Evolutionary conservation across 768 basidiomycete species (phyloP).

Genomic region (Kwoniella heveanensis): DNA sequence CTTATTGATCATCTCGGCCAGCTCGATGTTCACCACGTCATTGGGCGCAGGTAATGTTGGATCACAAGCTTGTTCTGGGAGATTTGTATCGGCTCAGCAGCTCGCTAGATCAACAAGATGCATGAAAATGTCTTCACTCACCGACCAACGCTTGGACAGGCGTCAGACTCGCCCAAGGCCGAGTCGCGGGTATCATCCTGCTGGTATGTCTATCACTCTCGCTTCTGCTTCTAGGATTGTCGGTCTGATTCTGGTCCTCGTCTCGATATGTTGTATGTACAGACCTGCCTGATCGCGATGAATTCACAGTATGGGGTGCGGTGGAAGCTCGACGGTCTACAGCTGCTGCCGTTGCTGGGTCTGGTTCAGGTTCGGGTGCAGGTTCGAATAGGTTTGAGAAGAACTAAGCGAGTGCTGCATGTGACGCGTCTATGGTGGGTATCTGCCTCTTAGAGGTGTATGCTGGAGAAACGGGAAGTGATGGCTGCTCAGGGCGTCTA

Average conservation of each 20-base stretch:
- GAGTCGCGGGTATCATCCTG: slow-evolving; percentile 17
- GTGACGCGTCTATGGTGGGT: slow-evolving; percentile 2
- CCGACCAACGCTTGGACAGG: slow-evolving; percentile 54
- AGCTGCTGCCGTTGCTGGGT: not conserved
- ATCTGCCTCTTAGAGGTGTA: not conserved
- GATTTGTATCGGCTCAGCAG: not conserved
- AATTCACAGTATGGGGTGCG: not conserved
- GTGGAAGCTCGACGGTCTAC: not conserved
- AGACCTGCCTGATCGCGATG: too few relatives aligned
- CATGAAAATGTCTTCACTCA: slow-evolving; percentile 37
- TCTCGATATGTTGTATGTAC: too few relatives aligned
- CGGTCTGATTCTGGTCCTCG: not conserved
- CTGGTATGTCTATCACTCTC: not conserved
- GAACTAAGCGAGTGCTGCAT: slow-evolving; percentile 1
- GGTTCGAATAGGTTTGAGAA: slow-evolving; percentile 1
- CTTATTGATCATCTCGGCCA: slow-evolving; percentile 86
- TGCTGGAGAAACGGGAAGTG: too few relatives aligned
- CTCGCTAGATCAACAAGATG: not conserved
- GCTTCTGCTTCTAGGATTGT: not conserved
- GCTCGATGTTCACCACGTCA: slow-evolving; percentile 86
- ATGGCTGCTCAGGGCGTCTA: too few relatives aligned
- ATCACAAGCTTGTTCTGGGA: slow-evolving; percentile 74
- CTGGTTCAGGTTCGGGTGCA: slow-evolving; percentile 1
- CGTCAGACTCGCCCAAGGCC: slow-evolving; percentile 52
- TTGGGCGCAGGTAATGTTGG: slow-evolving; percentile 84